A percentile compares a stretch with the other conserved stretches of the same genome.
phyloP scores from a whole-genome alignment of 768 basidiomycete species.

The Leccinum pellstonianum region DNA sequence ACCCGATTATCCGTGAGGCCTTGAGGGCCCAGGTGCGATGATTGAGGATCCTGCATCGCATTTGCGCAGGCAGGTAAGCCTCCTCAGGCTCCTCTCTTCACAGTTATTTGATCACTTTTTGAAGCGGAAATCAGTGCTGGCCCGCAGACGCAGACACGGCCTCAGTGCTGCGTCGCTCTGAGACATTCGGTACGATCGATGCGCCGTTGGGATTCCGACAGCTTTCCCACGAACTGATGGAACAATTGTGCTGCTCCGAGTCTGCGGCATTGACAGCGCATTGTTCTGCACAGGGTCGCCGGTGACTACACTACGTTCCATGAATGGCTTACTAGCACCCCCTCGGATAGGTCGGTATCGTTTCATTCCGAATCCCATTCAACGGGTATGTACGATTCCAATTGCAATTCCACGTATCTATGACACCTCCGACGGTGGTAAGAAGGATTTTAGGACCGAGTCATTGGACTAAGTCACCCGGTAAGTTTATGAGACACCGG shows the following conservation, averaged over 20 bases:
- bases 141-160: slow-evolving; percentile 5
- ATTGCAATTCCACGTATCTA: not conserved
- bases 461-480: slow-evolving; percentile 16
- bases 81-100: not conserved
- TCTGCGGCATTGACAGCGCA: not conserved
- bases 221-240: not conserved
- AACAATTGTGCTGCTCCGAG: not conserved
- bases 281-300: not conserved
- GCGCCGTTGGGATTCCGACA: not conserved
- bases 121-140: not conserved
- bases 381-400: not conserved
- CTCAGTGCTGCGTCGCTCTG: slow-evolving; percentile 8
- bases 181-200: not conserved
- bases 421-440: not conserved
- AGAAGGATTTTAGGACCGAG: not conserved
- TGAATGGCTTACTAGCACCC: not conserved
- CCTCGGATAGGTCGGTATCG: not conserved
- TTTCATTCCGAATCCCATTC: too few relatives aligned
- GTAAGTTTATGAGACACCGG: slow-evolving; percentile 14
- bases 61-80: not conserved
- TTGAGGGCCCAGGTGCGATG: not conserved
- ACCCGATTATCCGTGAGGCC: not conserved
- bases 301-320: not conserved
- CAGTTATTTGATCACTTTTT: not conserved
- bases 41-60: not conserved